Conservation (phyloP, 331 rosid species). For the Cydonia oblonga region DNA sequence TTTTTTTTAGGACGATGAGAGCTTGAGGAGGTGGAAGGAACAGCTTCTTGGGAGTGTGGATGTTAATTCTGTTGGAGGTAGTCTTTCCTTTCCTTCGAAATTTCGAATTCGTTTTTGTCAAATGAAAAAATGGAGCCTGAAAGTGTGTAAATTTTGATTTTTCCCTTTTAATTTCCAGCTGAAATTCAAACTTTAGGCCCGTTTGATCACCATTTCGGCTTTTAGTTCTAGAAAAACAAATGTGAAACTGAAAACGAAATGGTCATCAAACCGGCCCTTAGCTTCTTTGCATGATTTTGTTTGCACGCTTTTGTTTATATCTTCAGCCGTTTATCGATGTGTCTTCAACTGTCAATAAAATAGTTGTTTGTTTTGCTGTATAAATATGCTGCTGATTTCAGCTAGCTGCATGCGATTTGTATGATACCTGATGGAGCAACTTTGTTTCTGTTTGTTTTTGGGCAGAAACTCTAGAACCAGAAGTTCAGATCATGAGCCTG, state of each 20-base stretch:
- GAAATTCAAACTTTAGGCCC: neutral
- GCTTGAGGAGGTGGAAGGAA: conserved; percentile 95
- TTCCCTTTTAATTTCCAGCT: neutral
- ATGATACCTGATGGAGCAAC: neutral
- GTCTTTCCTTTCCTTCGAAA: neutral
- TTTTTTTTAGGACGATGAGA: conserved; percentile 84
- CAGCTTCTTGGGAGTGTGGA: conserved; percentile 97
- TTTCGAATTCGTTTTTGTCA: neutral
- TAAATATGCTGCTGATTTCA: neutral
- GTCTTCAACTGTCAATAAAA: neutral
- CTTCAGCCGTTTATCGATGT: neutral
- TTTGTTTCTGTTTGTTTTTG: neutral
- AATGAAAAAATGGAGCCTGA: neutral
- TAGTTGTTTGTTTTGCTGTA: neutral
- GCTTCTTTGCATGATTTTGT: too few relatives aligned
- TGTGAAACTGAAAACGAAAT: neutral
- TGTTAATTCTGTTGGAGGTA: conserved; percentile 83
- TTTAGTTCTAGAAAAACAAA: neutral
- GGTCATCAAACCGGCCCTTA: too few relatives aligned
- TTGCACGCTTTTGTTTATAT: neutral
- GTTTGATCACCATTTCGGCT: neutral
- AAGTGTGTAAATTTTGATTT: neutral
- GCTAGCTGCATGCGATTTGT: neutral
- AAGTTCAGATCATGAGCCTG: conserved; percentile 77
- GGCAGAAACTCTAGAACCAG: conserved; percentile 78